phyloP scores from a whole-genome alignment of 305 asterid genomes.

The Nicotiana rustica region DNA sequence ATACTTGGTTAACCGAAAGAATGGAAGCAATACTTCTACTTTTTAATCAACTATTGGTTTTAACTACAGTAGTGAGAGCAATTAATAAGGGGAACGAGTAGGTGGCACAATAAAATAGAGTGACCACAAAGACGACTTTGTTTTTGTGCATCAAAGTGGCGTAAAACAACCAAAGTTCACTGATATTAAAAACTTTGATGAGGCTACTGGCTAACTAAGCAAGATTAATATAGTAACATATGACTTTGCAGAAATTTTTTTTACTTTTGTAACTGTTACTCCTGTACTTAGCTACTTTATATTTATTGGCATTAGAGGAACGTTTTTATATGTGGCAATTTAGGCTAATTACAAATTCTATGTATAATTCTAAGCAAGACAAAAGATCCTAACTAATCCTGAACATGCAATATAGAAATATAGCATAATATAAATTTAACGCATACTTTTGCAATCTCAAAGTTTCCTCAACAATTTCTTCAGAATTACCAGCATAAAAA shows the following conservation, averaged over 20 bases:
- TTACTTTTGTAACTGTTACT: neutral
- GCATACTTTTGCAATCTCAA: slow-evolving; percentile 48
- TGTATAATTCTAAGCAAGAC: no score
- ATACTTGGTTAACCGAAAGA: slow-evolving; percentile 39
- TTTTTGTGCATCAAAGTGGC: neutral
- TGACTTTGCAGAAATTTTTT: neutral
- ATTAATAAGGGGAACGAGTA: neutral
- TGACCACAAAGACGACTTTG: neutral
- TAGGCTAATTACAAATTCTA: no score
- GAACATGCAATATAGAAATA: no score
- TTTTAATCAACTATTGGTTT: neutral
- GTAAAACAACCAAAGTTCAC: slow-evolving; percentile 6
- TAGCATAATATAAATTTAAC: no score
- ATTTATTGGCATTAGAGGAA: neutral
- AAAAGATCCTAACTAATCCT: no score
- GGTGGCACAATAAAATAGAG: slow-evolving; percentile 1
- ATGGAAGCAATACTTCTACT: slow-evolving; percentile 21
- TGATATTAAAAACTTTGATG: neutral
- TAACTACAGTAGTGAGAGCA: neutral
- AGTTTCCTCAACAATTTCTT: slow-evolving; percentile 67
- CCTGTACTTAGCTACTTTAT: neutral
- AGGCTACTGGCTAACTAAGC: neutral
- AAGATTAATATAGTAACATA: neutral
- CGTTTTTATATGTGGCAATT: no score
- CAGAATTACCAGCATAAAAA: slow-evolving; percentile 65